Conservation (phyloP, 2,329 filamentous ascomycete species). For the Colletotrichum australisinense region DNA sequence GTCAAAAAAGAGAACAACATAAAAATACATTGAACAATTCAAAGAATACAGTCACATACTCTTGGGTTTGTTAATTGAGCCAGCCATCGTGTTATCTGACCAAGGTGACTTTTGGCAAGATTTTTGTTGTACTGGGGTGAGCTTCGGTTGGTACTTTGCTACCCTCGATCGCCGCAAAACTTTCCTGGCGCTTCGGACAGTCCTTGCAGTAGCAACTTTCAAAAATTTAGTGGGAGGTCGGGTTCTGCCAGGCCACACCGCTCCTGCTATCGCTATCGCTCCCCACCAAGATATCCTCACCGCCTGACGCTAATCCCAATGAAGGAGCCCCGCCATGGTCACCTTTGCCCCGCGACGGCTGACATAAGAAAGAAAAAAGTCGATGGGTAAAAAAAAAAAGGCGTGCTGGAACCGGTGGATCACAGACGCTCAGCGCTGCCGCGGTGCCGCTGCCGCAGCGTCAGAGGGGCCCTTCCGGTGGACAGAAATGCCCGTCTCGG, state of each 20-base stretch:
- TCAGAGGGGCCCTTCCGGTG: neutral
- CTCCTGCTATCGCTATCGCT: constrained; percentile 19
- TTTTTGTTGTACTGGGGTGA: constrained; percentile 1
- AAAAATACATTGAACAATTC: neutral
- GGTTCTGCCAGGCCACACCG: constrained; percentile 34
- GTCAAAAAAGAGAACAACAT: neutral
- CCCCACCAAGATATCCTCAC: constrained; percentile 17
- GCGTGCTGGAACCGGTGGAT: constrained; percentile 28
- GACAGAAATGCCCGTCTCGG: neutral
- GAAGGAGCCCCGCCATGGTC: constrained; percentile 15
- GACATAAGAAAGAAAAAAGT: neutral
- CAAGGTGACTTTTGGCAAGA: neutral
- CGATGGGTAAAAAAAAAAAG: neutral
- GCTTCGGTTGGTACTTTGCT: constrained; percentile 2
- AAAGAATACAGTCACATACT: constrained; percentile 51
- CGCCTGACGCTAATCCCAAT: constrained; percentile 13
- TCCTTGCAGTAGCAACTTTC: constrained; percentile 24
- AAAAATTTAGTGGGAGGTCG: constrained; percentile 38
- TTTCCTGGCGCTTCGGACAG: constrained; percentile 16
- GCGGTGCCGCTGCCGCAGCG: neutral
- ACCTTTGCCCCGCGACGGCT: neutral
- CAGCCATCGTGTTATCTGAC: constrained; percentile 55
- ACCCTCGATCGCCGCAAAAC: constrained; percentile 25
- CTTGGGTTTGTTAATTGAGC: constrained; percentile 65
- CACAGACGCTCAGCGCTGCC: neutral